Conservation (phyloP, 2,329 filamentous ascomycete genomes). For the Endothia cerciana region DNA sequence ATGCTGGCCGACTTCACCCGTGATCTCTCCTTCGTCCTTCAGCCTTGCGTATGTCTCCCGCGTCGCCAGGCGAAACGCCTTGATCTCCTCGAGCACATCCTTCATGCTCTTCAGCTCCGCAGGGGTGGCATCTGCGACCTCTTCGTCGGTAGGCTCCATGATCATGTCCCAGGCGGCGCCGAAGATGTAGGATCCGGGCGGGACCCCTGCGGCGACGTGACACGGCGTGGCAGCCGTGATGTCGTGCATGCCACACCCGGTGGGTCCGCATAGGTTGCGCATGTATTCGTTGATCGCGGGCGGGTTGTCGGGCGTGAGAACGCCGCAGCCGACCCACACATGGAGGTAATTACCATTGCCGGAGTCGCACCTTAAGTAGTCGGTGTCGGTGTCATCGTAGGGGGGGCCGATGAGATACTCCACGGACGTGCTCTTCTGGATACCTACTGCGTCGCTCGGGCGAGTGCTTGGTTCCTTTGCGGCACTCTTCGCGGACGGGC, state of each 20-base stretch:
- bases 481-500: too few species aligned
- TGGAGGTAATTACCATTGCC: constrained; percentile 36
- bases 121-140: constrained; percentile 36
- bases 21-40: constrained; percentile 21
- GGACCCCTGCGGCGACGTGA: constrained; percentile 56
- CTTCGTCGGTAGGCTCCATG: constrained; percentile 40
- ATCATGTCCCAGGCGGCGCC: constrained; percentile 57
- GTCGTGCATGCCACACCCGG: constrained; percentile 37
- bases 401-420: constrained; percentile 4
- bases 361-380: constrained; percentile 32
- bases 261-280: constrained; percentile 44
- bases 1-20: constrained; percentile 33
- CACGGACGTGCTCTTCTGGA: neutral
- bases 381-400: neutral
- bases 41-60: constrained; percentile 36
- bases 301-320: constrained; percentile 34
- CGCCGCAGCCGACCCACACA: constrained; percentile 54
- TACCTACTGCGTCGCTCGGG: neutral
- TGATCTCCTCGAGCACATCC: constrained; percentile 49
- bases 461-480: neutral
- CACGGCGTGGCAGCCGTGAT: constrained; percentile 52
- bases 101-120: constrained; percentile 43
- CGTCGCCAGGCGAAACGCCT: constrained; percentile 42
- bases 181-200: constrained; percentile 50
- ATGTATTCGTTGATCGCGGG: constrained; percentile 53